Evolutionary conservation across 495 filamentous ascomycete species (phyloP), one percentile per base, ranked within the genome.

Genomic region (Annulohypoxylon moriforme): DNA sequence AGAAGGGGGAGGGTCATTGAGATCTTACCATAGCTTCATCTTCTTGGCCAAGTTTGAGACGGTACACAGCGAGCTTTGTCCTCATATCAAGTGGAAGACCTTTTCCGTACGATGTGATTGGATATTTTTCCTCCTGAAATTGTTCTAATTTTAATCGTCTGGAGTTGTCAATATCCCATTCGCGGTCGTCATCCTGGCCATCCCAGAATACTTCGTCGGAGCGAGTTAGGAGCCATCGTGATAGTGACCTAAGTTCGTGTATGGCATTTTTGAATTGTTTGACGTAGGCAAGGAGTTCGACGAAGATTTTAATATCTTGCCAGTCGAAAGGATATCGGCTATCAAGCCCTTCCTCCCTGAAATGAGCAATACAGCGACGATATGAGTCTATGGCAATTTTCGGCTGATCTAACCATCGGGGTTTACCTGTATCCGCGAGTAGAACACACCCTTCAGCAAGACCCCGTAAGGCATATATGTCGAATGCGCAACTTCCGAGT

Each of bases 221-320:
- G 25, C 96, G 89, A 20, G 93, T 92, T 31, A 96, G 81, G 25
- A 97, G 81, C 94, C 94, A 97, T 52, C 96, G 85, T 25, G 90
- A 86, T 4, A 97, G 74, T 13, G 81, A 80, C 76, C 91, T 95
- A 10, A 96, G 79, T 71, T 89, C 85, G 20, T 76, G 75, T 5
- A 97, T 84, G 9, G 91, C 94, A 60, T 89, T 83, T 10, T 83
- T 79, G 75, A 88, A 90, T 62, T 86, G 82, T 57, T 85, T 85
- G 7, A 88, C 74, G 52, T 89, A 88, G 11, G 86, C 85, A 69
- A 93, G 91, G 22, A 98, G 85, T 72, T 97, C 94, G 25, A 91
- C 85, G 67, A 94, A 97, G 57, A 94, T 90, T 71, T 94, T 91
- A 34, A 95, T 78, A 75, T 97, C 92, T 29, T 89, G 89, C 94